Percentiles rank a stretch among this genome's conserved stretches.
These are phyloP conservation scores for Corchorus capsularis DNA, from an alignment of 345 rosid species.

Conservation along the genomic window DNA sequence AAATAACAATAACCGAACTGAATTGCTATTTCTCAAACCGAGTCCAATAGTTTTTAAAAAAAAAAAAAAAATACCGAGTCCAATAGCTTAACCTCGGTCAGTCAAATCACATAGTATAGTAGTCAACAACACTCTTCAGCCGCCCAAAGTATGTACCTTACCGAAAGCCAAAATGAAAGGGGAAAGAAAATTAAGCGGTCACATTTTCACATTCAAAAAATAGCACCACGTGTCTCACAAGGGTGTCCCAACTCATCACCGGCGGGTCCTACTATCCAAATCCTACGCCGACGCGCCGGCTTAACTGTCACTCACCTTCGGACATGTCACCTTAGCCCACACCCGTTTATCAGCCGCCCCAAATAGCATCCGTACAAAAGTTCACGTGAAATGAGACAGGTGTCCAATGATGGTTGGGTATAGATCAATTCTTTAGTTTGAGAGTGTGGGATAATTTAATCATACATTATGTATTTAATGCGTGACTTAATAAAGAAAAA, in stretches of 20 bases:
- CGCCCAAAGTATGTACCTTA: neutral
- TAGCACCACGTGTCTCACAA: slow-evolving; percentile 15
- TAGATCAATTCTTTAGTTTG: neutral
- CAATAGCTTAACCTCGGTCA: no score
- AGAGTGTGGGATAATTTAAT: no score
- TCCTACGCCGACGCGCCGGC: slow-evolving; percentile 33
- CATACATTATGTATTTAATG: neutral
- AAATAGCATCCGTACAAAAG: neutral
- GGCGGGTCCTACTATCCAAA: neutral
- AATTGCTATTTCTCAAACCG: no score
- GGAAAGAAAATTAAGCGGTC: no score
- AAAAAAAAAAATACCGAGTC: no score
- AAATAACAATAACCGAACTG: no score
- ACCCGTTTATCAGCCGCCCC: neutral
- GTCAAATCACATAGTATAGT: neutral
- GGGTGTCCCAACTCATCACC: neutral
- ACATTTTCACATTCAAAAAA: neutral
- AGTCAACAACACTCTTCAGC: neutral
- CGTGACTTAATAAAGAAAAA: neutral
- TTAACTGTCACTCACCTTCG: slow-evolving; percentile 28
- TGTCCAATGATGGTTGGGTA: neutral
- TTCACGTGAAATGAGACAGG: slow-evolving; percentile 22
- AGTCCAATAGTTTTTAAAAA: no score
- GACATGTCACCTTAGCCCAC: slow-evolving; percentile 30
- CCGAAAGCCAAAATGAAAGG: neutral